These are phyloP conservation scores for Linanthus parryae DNA, from an alignment of 148 eudicot species.

Conservation along the genomic window DNA sequence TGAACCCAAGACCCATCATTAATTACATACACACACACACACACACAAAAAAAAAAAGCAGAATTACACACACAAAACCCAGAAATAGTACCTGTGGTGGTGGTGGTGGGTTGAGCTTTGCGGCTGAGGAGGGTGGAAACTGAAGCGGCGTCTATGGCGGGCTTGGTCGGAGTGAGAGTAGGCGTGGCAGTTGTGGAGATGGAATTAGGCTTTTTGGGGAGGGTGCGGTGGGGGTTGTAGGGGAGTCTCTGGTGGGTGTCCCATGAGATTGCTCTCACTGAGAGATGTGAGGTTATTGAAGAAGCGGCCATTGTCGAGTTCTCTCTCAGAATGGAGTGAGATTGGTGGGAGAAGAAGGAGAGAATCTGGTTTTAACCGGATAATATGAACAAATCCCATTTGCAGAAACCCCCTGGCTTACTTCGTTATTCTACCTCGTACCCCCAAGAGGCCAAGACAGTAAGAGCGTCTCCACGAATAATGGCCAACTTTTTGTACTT, in stretches of 20 bases:
- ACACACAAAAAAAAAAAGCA: background rate
- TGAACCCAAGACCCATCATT: background rate
- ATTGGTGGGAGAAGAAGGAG: background rate
- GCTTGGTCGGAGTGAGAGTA: no score
- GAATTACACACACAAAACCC: background rate
- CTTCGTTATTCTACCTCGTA: no score
- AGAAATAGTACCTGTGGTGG: background rate
- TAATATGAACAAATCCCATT: no score
- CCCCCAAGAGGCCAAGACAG: no score
- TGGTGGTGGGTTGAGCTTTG: background rate
- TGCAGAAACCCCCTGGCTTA: no score
- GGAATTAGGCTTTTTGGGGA: background rate
- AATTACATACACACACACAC: background rate
- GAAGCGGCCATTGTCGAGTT: background rate
- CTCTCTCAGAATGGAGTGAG: background rate
- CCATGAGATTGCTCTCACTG: conserved; percentile 1
- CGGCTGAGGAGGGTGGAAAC: conserved; percentile 5
- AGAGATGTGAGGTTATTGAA: background rate
- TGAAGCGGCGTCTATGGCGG: no score
- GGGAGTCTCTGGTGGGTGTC: background rate
- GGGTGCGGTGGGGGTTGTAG: conserved; percentile 3
- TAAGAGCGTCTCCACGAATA: no score
- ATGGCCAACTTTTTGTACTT: no score
- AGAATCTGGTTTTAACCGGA: background rate
- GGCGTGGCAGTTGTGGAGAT: background rate